phyloP scores from a whole-genome alignment of 108 stramenopile species.

The Parmales sp. region DNA sequence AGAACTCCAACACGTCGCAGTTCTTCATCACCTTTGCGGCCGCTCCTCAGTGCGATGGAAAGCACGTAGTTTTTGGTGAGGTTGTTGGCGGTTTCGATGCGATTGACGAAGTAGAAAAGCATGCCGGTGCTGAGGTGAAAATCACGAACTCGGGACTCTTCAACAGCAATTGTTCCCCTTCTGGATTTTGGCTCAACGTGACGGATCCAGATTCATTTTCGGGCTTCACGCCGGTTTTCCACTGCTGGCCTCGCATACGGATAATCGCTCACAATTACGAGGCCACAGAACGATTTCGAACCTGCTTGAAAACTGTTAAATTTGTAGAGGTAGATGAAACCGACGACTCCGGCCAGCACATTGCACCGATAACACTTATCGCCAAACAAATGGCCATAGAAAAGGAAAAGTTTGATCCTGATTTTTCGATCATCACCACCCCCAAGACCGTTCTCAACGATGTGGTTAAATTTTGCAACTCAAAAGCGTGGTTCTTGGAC shows the following conservation, averaged over 20 bases:
- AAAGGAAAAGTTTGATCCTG: constrained; percentile 14
- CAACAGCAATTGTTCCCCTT: constrained; percentile 34
- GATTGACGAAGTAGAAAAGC: constrained; percentile 51
- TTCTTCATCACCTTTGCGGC: constrained; percentile 76
- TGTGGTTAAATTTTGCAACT: not conserved
- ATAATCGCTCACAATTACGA: constrained; percentile 45
- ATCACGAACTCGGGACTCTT: constrained; percentile 68
- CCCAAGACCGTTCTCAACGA: not conserved
- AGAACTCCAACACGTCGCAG: constrained; percentile 84
- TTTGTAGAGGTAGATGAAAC: not conserved
- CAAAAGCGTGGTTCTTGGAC: not conserved
- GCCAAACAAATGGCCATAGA: constrained; percentile 12
- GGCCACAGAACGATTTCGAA: constrained; percentile 38
- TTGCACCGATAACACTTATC: constrained; percentile 18
- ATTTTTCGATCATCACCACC: constrained; percentile 5
- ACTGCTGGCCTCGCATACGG: constrained; percentile 54
- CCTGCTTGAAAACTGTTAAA: constrained; percentile 28
- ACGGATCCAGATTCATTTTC: constrained; percentile 58
- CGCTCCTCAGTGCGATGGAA: constrained; percentile 80
- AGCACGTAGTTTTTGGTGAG: constrained; percentile 88
- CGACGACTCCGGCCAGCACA: not conserved
- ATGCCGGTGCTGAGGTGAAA: constrained; percentile 30
- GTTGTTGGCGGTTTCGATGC: constrained; percentile 66
- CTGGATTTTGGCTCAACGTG: constrained; percentile 68
- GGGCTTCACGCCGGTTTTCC: constrained; percentile 56